Conservation (phyloP, 345 rosid species). For the thale cress (Arabidopsis thaliana) region DNA sequence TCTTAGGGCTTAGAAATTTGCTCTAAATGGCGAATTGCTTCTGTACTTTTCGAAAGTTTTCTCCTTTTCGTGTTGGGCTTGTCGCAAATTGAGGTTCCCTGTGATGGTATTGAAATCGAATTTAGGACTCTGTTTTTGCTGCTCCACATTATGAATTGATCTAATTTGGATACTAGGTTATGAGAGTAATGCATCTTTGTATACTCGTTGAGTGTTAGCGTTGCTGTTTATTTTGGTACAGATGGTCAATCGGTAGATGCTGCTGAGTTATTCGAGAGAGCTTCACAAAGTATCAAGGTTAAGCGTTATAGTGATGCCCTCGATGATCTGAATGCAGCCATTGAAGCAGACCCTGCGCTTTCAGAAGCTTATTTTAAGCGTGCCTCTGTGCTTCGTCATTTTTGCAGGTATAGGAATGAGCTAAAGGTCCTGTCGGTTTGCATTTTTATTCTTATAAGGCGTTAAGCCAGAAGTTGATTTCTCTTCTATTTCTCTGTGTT, state of each 20-base stretch:
- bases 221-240: constrained; percentile 39
- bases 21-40: background rate
- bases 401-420: constrained; percentile 72
- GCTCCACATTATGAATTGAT: constrained; percentile 13
- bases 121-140: constrained; percentile 20
- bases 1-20: background rate
- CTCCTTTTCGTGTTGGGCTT: constrained; percentile 10
- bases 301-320: constrained; percentile 87
- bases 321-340: constrained; percentile 91
- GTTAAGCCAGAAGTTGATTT: background rate
- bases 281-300: constrained; percentile 75
- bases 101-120: constrained; percentile 9
- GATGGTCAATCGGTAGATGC: constrained; percentile 69
- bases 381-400: constrained; percentile 80
- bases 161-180: constrained; percentile 2
- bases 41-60: background rate
- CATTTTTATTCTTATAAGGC: background rate
- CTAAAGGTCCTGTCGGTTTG: constrained; percentile 1
- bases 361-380: constrained; percentile 85
- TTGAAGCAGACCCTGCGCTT: constrained; percentile 85
- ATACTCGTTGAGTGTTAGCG: background rate
- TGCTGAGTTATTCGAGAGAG: constrained; percentile 79
- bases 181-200: constrained; percentile 21
- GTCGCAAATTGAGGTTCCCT: background rate
- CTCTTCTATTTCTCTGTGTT: constrained; percentile 30